phyloP scores from a whole-genome alignment of 208 protist genomes.

The Wallacemonas collosoma region DNA sequence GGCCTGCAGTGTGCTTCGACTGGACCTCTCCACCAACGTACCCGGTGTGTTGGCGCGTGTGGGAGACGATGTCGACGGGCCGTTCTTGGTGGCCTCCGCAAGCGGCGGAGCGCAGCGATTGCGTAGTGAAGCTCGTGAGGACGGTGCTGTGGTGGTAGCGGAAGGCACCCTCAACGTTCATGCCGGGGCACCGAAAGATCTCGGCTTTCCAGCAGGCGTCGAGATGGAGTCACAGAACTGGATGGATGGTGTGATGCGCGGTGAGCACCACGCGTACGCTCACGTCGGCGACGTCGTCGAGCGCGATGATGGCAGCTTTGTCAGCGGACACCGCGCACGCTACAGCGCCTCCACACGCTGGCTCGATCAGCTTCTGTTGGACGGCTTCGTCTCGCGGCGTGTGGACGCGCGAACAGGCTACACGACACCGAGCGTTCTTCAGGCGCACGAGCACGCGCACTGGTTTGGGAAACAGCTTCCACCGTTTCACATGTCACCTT shows the following conservation, averaged over 20 bases:
- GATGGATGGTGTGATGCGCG: constrained; percentile 44
- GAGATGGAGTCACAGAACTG: constrained; percentile 48
- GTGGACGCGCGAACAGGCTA: constrained; percentile 56
- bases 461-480: constrained; percentile 38
- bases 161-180: constrained; percentile 32
- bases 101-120: too few species aligned
- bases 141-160: not conserved
- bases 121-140: too few species aligned
- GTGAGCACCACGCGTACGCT: constrained; percentile 44
- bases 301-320: not conserved
- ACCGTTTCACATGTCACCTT: constrained; percentile 61
- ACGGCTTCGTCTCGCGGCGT: constrained; percentile 66
- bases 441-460: constrained; percentile 29
- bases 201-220: constrained; percentile 58
- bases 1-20: constrained; percentile 5
- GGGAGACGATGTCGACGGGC: not conserved
- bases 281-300: constrained; percentile 9
- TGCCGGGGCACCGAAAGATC: constrained; percentile 43
- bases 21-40: constrained; percentile 32
- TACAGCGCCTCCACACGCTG: constrained; percentile 37
- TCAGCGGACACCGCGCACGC: constrained; percentile 9
- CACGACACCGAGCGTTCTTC: constrained; percentile 32
- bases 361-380: constrained; percentile 64
- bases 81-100: not conserved
- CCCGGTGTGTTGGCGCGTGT: constrained; percentile 27